Evolutionary conservation across 2,329 filamentous ascomycete genomes (phyloP).

Genomic region (Alternaria triticina): DNA sequence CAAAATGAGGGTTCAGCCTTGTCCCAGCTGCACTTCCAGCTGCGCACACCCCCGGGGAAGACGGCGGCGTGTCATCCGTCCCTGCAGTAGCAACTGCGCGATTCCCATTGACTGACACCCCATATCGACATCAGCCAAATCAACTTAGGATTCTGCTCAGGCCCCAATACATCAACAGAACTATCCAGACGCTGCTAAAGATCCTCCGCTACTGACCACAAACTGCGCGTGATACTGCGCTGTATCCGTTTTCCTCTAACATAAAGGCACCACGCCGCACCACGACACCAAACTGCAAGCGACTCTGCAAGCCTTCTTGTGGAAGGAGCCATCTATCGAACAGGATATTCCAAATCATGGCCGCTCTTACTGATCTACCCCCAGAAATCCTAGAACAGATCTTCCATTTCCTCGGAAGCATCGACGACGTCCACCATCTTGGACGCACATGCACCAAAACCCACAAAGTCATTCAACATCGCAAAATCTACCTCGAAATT

Average conservation of each 20-base stretch:
- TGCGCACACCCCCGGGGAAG: neutral
- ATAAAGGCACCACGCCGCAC: neutral
- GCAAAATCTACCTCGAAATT: conserved; percentile 22
- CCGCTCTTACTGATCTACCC: conserved; percentile 20
- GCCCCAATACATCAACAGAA: neutral
- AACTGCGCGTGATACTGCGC: neutral
- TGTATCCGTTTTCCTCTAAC: neutral
- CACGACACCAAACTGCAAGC: neutral
- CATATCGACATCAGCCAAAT: neutral
- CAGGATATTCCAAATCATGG: conserved; percentile 5
- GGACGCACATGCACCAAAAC: conserved; percentile 21
- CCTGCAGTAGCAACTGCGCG: neutral
- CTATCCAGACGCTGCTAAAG: neutral
- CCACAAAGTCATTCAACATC: conserved; percentile 14
- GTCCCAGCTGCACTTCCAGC: neutral
- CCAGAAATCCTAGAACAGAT: conserved; percentile 26
- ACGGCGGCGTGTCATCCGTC: neutral
- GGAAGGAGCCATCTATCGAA: neutral
- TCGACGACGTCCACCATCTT: conserved; percentile 37
- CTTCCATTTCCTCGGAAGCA: conserved; percentile 25
- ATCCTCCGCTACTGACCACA: neutral
- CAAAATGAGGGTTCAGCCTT: conserved; percentile 1
- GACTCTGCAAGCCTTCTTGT: neutral
- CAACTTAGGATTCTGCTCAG: neutral
- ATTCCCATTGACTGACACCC: neutral